Conservation (phyloP, 2,329 filamentous ascomycete genomes). For the Clonostachys byssicola region DNA sequence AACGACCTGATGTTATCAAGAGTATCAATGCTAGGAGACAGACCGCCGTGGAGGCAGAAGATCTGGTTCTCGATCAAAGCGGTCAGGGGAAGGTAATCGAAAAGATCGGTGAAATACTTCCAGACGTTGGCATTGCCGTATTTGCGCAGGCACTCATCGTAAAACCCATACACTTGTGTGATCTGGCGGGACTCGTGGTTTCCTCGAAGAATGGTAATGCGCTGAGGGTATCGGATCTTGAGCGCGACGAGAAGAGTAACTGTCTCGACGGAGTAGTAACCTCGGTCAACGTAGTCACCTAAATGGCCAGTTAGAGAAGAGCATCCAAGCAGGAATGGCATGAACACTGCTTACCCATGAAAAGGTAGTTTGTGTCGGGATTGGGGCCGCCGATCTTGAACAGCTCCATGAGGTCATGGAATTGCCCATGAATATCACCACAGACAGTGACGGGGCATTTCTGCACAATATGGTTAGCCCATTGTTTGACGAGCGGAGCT, state of each 20-base stretch:
- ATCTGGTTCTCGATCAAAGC: conserved; percentile 99
- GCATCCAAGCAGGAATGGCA: not conserved
- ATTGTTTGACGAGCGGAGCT: conserved; percentile 5
- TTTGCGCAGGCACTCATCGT: conserved; percentile 97
- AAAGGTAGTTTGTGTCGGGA: conserved; percentile 98
- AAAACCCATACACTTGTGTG: conserved; percentile 98
- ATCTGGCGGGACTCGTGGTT: conserved; percentile 99
- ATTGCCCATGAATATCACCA: conserved; percentile 98
- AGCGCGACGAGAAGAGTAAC: conserved; percentile 93
- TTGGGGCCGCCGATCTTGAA: conserved; percentile 99
- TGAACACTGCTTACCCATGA: conserved; percentile 73
- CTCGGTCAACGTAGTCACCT: conserved; percentile 98
- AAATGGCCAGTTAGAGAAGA: conserved; percentile 1
- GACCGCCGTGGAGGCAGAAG: conserved; percentile 94
- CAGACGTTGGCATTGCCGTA: conserved; percentile 99
- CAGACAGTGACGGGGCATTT: conserved; percentile 99
- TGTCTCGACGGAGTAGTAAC: conserved; percentile 98
- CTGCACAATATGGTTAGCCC: conserved; percentile 37
- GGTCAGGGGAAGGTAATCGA: conserved; percentile 96
- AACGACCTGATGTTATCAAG: conserved; percentile 93
- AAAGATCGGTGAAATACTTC: conserved; percentile 99
- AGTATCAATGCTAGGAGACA: conserved; percentile 94
- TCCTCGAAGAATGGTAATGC: conserved; percentile 96
- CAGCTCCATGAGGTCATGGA: conserved; percentile 98
- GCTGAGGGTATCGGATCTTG: conserved; percentile 96